Evolutionary conservation across 768 basidiomycete species (phyloP).

Genomic region (Daedaleopsis nitida): DNA sequence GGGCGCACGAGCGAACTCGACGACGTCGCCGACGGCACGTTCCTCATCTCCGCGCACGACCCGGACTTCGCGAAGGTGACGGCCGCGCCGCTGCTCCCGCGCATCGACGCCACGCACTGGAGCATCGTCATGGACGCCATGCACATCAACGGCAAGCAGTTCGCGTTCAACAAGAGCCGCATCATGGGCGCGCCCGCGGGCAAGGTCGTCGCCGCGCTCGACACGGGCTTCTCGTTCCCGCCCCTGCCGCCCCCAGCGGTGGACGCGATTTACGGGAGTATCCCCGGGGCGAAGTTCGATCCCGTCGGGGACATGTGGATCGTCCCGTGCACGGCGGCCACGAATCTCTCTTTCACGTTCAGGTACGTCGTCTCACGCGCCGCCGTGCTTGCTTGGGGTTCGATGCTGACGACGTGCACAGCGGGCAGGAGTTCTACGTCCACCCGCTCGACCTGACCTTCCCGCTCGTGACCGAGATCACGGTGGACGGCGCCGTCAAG

Average conservation of each 20-base stretch:
- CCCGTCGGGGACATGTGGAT: conserved; percentile 25
- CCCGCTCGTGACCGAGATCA: conserved; percentile 23
- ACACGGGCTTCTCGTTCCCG: conserved; percentile 33
- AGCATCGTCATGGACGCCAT: conserved; percentile 33
- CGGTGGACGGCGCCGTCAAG: conserved; percentile 2
- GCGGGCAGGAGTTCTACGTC: conserved; percentile 37
- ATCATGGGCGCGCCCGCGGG: conserved; percentile 23
- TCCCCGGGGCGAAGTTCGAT: conserved; percentile 32
- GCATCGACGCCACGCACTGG: conserved; percentile 37
- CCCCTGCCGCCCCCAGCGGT: conserved; percentile 29
- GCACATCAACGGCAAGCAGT: conserved; percentile 55
- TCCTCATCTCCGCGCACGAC: conserved; percentile 31
- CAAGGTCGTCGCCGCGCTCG: conserved; percentile 29
- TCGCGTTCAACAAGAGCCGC: conserved; percentile 43
- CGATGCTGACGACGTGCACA: conserved; percentile 27
- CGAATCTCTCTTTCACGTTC: conserved; percentile 33
- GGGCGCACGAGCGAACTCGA: conserved; percentile 25
- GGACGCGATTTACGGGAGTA: conserved; percentile 33
- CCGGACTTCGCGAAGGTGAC: conserved; percentile 21
- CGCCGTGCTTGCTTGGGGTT: background rate
- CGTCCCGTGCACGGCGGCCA: conserved; percentile 34
- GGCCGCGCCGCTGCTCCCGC: conserved; percentile 35
- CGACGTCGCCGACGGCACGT: conserved; percentile 27
- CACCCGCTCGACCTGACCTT: conserved; percentile 37
- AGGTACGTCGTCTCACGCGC: conserved; percentile 19